phyloP scores from a whole-genome alignment of 192 early-diverging fungal genomes.

The Gryganskiella cystojenkinii region DNA sequence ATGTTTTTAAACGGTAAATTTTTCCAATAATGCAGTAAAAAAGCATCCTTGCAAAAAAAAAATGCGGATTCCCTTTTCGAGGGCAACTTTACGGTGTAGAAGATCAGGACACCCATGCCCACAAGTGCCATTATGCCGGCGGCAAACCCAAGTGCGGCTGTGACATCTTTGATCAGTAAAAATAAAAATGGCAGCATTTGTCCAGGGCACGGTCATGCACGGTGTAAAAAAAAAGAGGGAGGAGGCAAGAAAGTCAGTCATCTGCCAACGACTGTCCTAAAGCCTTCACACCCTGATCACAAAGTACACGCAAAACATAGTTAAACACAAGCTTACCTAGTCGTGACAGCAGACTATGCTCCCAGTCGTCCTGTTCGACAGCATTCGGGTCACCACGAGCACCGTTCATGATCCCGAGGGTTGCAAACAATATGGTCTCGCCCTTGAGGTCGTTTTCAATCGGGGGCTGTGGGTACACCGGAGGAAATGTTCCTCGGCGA shows the following conservation, averaged over 20 bases:
- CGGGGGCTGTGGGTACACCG: too few relatives aligned
- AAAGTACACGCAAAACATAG: too few relatives aligned
- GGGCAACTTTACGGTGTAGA: conserved; percentile 58
- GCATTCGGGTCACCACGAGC: too few relatives aligned
- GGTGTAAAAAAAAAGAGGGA: neutral
- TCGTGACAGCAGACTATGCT: neutral
- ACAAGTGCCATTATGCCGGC: conserved; percentile 55
- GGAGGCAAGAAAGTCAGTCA: neutral
- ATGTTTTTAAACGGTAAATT: neutral
- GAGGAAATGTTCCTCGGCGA: neutral
- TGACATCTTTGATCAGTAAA: conserved; percentile 5
- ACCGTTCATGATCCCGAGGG: too few relatives aligned
- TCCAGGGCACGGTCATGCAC: neutral
- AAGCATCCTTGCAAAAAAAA: conserved; percentile 5
- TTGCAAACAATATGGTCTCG: too few relatives aligned
- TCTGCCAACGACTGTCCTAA: neutral
- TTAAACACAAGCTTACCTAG: neutral
- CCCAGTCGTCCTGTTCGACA: too few relatives aligned
- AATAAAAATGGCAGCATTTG: neutral
- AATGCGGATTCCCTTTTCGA: neutral
- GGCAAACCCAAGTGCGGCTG: conserved; percentile 56
- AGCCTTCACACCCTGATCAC: neutral
- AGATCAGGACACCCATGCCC: conserved; percentile 64
- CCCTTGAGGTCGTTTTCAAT: too few relatives aligned
- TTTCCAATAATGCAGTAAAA: neutral